A percentile compares a stretch with the other conserved stretches of the same genome.
These are phyloP conservation scores for Tetrahymena thermophila DNA, from an alignment of 73 alveolate genomes.

Conservation along the genomic window DNA sequence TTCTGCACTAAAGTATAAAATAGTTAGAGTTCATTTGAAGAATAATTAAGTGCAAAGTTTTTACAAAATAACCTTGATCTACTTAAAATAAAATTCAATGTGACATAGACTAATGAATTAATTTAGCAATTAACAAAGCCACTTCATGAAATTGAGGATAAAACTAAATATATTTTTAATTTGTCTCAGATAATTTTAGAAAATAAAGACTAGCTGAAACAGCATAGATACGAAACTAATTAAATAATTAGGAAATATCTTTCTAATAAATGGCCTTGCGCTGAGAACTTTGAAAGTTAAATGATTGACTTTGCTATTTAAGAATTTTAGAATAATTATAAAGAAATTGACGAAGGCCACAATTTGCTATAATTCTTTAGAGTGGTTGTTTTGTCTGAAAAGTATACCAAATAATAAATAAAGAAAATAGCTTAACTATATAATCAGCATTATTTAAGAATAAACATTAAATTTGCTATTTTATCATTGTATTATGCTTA, in stretches of 20 bases:
- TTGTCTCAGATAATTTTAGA: neutral
- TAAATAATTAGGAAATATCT: neutral
- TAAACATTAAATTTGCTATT: neutral
- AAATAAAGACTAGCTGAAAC: neutral
- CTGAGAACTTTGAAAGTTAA: neutral
- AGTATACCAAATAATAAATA: neutral
- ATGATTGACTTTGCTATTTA: neutral
- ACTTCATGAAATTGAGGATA: neutral
- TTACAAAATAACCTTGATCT: neutral
- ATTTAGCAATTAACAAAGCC: neutral
- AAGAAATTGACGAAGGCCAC: neutral
- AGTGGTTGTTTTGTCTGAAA: neutral
- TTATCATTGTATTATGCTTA: neutral
- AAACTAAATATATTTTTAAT: neutral
- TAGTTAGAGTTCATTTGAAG: neutral
- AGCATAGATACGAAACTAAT: neutral
- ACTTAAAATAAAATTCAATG: neutral
- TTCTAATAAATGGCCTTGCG: neutral
- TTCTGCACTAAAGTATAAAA: neutral
- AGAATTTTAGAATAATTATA: neutral
- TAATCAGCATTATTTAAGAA: neutral
- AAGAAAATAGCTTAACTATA: neutral
- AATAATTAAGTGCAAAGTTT: neutral
- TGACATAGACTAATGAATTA: neutral
- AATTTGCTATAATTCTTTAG: neutral